Conservation (phyloP, 176 grass and related monocot species). For the Stipa capillata region DNA sequence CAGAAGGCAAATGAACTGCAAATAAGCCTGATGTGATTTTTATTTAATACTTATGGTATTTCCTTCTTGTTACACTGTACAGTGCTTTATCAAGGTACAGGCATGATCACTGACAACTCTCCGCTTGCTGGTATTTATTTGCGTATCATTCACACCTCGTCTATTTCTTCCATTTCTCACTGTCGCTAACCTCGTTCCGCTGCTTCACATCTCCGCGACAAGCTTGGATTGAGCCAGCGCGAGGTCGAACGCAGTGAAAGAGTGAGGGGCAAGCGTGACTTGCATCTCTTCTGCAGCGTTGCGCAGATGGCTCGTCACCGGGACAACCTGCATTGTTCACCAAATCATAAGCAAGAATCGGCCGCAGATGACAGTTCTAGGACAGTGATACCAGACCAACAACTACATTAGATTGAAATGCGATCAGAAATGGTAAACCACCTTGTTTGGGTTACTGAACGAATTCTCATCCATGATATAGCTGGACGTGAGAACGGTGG, state of each 20-base stretch:
- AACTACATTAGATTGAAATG: background rate
- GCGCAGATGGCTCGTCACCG: slow-evolving; percentile 17
- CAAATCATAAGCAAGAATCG: background rate
- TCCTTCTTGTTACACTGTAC: background rate
- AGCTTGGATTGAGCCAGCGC: slow-evolving; percentile 19
- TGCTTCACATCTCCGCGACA: slow-evolving; percentile 37
- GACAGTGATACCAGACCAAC: too few species aligned
- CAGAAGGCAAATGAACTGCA: background rate
- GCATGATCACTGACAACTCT: background rate
- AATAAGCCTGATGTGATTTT: background rate
- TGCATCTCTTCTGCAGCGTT: slow-evolving; percentile 43
- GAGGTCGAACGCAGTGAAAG: slow-evolving; percentile 57
- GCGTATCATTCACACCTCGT: background rate
- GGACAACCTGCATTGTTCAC: slow-evolving; percentile 41
- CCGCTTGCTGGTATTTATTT: background rate
- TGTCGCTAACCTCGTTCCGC: background rate
- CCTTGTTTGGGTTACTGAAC: slow-evolving; percentile 59
- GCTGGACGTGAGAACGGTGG: slow-evolving; percentile 53
- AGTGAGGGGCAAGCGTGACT: slow-evolving; percentile 45
- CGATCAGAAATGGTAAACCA: background rate
- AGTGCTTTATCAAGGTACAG: background rate
- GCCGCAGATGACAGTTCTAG: slow-evolving; percentile 5
- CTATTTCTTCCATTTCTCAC: background rate
- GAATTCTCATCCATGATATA: slow-evolving; percentile 80
- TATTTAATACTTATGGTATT: slow-evolving; percentile 5